These are phyloP conservation scores for Dissophora globulifera DNA, from an alignment of 192 early-diverging fungal species.

Conservation along the genomic window DNA sequence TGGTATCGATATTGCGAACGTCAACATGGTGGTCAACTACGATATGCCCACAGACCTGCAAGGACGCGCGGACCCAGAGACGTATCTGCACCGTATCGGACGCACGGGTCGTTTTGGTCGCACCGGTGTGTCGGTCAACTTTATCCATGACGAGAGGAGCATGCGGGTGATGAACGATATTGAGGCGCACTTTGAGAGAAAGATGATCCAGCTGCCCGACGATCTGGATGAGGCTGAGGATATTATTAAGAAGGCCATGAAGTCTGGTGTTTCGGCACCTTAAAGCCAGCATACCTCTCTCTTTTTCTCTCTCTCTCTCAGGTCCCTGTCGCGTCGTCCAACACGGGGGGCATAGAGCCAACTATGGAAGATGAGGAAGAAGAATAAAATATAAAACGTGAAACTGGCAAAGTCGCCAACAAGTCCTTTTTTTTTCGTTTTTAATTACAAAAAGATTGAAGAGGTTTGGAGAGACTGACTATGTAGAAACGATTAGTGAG, in stretches of 20 bases:
- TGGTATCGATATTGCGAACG: slow-evolving; percentile 97
- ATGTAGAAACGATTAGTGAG: no score
- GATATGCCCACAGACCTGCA: slow-evolving; percentile 85
- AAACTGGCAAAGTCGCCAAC: no score
- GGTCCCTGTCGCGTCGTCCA: no score
- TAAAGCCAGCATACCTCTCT: not conserved
- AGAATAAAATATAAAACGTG: no score
- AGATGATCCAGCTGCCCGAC: slow-evolving; percentile 84
- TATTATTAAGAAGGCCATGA: slow-evolving; percentile 84
- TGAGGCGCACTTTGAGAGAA: slow-evolving; percentile 79
- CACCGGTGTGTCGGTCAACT: slow-evolving; percentile 93
- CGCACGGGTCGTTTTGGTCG: slow-evolving; percentile 98
- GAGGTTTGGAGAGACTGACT: no score
- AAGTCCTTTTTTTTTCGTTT: no score
- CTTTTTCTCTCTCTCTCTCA: not conserved
- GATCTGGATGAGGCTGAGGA: slow-evolving; percentile 86
- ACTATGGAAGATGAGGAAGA: no score
- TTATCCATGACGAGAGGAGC: slow-evolving; percentile 84
- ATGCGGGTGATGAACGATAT: slow-evolving; percentile 86
- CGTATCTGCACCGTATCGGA: slow-evolving; percentile 98
- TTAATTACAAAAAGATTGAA: no score
- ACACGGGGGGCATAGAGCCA: no score
- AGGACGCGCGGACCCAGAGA: slow-evolving; percentile 84
- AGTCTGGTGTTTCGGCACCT: no score
- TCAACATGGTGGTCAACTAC: slow-evolving; percentile 96